Base-by-base conservation (phyloP, 805 yeast species). In the Millerozyma acaciae region DNA sequence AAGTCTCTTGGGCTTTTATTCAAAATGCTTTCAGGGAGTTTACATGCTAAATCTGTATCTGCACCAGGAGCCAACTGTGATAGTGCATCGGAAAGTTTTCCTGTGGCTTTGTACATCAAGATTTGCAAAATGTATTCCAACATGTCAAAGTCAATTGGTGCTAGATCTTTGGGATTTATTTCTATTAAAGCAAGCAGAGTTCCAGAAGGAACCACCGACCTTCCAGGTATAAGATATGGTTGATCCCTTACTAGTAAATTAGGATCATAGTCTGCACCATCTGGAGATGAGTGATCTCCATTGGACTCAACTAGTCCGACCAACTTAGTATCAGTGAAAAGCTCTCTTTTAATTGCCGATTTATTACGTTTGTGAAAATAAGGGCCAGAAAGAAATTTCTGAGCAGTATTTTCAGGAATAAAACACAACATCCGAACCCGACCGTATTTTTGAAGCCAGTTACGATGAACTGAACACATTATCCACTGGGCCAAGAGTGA, bases 1-100 rank as follows among this genome's bases (percentile, higher is more conserved):
- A 88, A 59, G 3, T 72, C 69, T 10, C 60, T 54, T 1, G 81
- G 72, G 3, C 53, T 50, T 39, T 66, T 74, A 10, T 70, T 50
- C 32, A 75, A 47, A 2, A 80, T 31, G 0, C 60, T 63, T 9
- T 44, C 36, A 4, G 47, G 44, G n/a, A 57, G 31, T 18, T 42
- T 39, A 3, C 55, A 49, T 0, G 40, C 66, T 30, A 66, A 69
- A 40, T 73, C 80, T 2, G 73, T 79, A 2, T 53, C 65, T 0
- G 93, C 95, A 2, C 96, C 97, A 2, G 95, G 89, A 0, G 95
- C 95, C 7, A 90, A 57, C 14, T 74, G 64, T 9, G 65, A 59
- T 1, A 83, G 42, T 2, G 74, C 62, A 14, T 71, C 75, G 1
- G 42, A 34, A 8, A 80, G 50, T 1, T 79, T 69, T 12, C 69